Base-by-base conservation (phyloP, 1,284 basidiomycete species). In the Ceratobasidium sp. region DNA sequence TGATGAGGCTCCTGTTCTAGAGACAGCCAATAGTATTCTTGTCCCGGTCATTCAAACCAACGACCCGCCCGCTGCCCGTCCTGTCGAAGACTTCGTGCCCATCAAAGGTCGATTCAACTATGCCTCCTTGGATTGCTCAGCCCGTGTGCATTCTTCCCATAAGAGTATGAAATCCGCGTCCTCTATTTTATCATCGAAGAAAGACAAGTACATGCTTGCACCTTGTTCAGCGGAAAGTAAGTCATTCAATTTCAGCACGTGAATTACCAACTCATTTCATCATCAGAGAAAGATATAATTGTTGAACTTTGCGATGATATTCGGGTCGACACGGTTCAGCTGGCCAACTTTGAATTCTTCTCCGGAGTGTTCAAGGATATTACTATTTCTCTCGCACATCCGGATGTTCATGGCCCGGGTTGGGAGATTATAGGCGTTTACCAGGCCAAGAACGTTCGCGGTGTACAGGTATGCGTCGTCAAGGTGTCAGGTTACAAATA, bases 261-360 rank as follows among this genome's bases (percentile, higher is more conserved):
- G 3, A 27, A 40, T 42, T 17, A 27, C 17, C 1, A 64, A 6
- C 7, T 52, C 20, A 10, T 20, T 62, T 50, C 22, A 25, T 22
- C 54, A 2, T 73, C 76, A 71, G 81, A 84, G 32, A 93, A 97
- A 75, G 98, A 89, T 78, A 91, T 98, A 22, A 88, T 98, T 31
- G 90, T 98, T 49, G 97, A 99, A 79, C 87, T 98, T 5, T 99
- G 97, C 80, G 96, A 98, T 74, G 96, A 98, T 77, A 95, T 99
- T 74, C 84, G 92, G 54, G 71, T 73, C 31, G 96, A 99, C 78
- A 96, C 95, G 0, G 86, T 99, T 57, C 95, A 98, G 77, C 81
- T 99, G 5, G 96, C 95, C 64, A 97, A 98, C 76, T 97, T 93
- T 78, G 96, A 99, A 80, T 98, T 98, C 81, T 99, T 98, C 81